Base-by-base conservation (phyloP, 208 protist genomes). In the Tetramitus jugosus region DNA sequence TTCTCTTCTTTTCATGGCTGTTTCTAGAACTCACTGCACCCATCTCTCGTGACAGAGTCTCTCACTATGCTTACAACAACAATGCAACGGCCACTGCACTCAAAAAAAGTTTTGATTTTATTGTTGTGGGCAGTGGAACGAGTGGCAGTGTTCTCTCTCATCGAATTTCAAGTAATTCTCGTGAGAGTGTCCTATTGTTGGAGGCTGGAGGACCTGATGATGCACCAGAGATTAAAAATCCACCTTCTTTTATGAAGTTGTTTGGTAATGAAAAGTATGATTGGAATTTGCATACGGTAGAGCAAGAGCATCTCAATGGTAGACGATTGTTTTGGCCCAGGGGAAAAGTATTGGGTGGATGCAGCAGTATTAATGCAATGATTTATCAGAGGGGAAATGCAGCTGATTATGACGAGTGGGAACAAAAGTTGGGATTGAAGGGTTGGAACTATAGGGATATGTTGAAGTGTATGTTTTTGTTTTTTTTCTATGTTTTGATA, bases 321-420 rank as follows among this genome's bases (percentile, higher is more conserved):
- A 49, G 62, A 40, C 23, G 33, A 49, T 49, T 84, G n/a, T 82
- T 80, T 60, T 33, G 14, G 23, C 46, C 74, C 26, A 75, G 81
- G 33, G 81, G 81, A 65, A 81, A 86, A 52, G 39, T 83, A 45
- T 43, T 88, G 14, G 85, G 85, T 35, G 85, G 85, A 64, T 88
- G 79, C 8, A 65, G 37, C 1, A 37, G 26, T 53, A 80, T 84
- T 6, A 88, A 87, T 68, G 85, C 80, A 10, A 85, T 84, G 72
- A 77, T 88, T 13, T 86, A 85, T 69, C 61, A 85, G 26, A 64
- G 85, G 17, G 85, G 85, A 29, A 40, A 85, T 60, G 10, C 62
- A 45, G 45, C n/a, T 1, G 85, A 88, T 77, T 87, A 88, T 78
- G 61, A 88, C 10, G 17, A 43, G 37, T 88, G 84, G 84, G 79